Percentiles rank a stretch among this genome's conserved stretches.
phyloP scores from a whole-genome alignment of 176 grass and related monocot species.

The Saccharum officinarum region DNA sequence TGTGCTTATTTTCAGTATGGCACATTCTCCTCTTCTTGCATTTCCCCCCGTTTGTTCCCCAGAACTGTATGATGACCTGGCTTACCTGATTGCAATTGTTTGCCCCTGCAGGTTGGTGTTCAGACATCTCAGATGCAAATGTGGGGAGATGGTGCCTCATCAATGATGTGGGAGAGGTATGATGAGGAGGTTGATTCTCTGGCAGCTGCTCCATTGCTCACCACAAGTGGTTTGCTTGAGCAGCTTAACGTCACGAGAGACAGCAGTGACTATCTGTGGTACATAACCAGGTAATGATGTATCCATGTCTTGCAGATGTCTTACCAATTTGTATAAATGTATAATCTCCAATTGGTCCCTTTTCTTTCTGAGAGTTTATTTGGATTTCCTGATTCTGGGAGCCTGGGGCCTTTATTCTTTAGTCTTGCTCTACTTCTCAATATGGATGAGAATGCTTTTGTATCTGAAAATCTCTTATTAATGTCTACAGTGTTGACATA shows the following conservation, averaged over 20 bases:
- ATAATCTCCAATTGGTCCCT: background rate
- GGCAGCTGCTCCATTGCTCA: conserved; percentile 62
- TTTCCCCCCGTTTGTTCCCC: background rate
- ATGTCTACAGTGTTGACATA: conserved; percentile 70
- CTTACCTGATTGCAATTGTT: conserved; percentile 29
- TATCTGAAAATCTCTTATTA: conserved; percentile 25
- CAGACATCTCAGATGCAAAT: conserved; percentile 99
- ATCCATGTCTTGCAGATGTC: background rate
- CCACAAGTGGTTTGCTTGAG: conserved; percentile 79
- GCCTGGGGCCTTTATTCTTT: background rate
- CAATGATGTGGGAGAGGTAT: conserved; percentile 91
- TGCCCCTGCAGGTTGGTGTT: conserved; percentile 71
- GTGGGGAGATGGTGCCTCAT: conserved; percentile 61
- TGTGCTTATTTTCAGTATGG: background rate
- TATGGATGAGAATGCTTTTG: background rate
- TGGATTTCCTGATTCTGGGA: conserved; percentile 24
- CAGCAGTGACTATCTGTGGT: conserved; percentile 94
- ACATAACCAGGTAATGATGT: conserved; percentile 74
- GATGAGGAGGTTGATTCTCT: conserved; percentile 91
- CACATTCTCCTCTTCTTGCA: background rate
- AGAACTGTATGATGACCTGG: background rate
- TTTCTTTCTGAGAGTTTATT: background rate
- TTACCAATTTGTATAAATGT: background rate
- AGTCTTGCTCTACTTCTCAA: background rate
- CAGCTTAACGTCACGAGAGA: conserved; percentile 96